A percentile compares a stretch with the other conserved stretches of the same genome.
phyloP scores from a whole-genome alignment of 805 yeast species.

The Saccharomycopsis schoenii region DNA sequence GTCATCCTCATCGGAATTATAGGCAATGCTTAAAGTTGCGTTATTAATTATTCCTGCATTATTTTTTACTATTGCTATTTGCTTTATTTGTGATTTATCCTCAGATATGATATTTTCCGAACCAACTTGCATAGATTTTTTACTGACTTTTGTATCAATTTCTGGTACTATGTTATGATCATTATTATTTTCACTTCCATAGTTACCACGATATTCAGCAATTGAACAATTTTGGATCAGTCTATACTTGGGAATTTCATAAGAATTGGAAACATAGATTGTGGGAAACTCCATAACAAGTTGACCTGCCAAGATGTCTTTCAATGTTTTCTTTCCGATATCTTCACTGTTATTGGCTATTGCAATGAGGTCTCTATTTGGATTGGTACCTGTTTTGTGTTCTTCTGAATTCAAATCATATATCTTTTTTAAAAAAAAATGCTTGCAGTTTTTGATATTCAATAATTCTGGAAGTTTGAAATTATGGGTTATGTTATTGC shows the following conservation, averaged over 20 bases:
- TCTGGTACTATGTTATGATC: neutral
- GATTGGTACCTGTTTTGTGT: neutral
- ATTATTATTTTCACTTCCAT: neutral
- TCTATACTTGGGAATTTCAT: neutral
- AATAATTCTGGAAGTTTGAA: neutral
- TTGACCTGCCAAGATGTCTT: neutral
- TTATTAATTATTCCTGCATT: neutral
- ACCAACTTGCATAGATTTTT: neutral
- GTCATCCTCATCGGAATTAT: neutral
- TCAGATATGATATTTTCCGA: neutral
- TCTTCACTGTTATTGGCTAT: neutral
- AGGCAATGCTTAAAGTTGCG: neutral
- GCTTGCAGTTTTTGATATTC: neutral
- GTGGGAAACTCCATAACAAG: slow-evolving; percentile 17
- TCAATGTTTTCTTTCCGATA: neutral
- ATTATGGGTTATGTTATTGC: neutral
- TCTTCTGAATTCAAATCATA: neutral
- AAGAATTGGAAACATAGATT: slow-evolving; percentile 1
- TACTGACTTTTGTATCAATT: neutral
- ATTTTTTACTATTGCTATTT: neutral
- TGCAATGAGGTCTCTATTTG: neutral
- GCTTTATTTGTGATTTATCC: neutral
- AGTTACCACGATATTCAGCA: too few relatives aligned
- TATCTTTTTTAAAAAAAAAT: neutral
- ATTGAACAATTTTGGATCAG: neutral